Base-by-base conservation (phyloP, 2,329 filamentous ascomycete genomes). In the Cercospora sojina region DNA sequence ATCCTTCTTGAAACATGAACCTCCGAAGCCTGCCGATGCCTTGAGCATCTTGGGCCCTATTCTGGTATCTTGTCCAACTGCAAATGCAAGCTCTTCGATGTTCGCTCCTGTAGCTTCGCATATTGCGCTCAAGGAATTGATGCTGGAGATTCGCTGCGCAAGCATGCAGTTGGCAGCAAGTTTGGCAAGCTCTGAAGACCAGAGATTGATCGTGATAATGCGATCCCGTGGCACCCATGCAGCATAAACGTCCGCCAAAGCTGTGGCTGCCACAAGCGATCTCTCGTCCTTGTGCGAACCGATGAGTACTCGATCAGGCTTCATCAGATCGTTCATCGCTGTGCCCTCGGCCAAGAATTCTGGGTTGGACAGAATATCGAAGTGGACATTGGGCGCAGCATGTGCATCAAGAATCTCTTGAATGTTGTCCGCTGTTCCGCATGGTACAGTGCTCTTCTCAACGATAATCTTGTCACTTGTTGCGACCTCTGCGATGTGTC, bases 1-100 rank as follows among this genome's bases (percentile, higher is more conserved):
- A 74, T 94, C 91, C 79, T 94, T 94, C 77, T 90, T 88, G 83
- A 94, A 93, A 79, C 91, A 94, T 67, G 87, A 90, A 20, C 91
- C 91, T 63, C 91, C 91, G 73, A 93, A 94, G 16, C 91, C 91
- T 35, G 92, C 86, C 43, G 88, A 88, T 7, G 91, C 88, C 78
- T 90, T 89, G 47, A 94, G 82, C 79, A 92, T 91, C 76, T 88
- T 87, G 68, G 85, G 82, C 6, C 91, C 91, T 65, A 94, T 91
- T 59, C 91, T 85, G 7, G 84, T 83, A 73, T 94, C 91, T 47
- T 73, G 69, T 59, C 91, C 91, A 31, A 91, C 84, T 5, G 88
- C 86, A 38, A 82, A 81, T 13, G 89, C 85, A 2, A 94, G 85
- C 77, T 93, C 90, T 68, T 89, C 84, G n/a, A 93, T 85, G 72